phyloP scores from a whole-genome alignment of 768 basidiomycete genomes.

The Porphyrellus cyaneotinctus region DNA sequence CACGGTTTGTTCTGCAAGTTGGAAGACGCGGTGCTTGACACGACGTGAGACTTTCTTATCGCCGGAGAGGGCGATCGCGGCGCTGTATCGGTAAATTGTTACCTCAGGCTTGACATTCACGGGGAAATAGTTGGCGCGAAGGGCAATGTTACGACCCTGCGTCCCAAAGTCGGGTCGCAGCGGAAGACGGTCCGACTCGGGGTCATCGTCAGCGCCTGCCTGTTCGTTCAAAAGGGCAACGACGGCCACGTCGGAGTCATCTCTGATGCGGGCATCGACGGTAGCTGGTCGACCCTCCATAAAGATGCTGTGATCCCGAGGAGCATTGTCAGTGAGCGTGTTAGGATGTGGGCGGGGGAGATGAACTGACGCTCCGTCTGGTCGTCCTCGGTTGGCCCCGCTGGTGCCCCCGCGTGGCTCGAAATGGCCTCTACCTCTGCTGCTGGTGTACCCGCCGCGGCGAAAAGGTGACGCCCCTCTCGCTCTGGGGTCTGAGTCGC shows the following conservation, averaged over 20 bases:
- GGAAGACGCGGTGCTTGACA: slow-evolving; percentile 41
- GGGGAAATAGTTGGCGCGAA: slow-evolving; percentile 51
- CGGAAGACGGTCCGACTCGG: slow-evolving; percentile 30
- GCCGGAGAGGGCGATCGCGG: slow-evolving; percentile 23
- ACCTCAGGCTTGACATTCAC: slow-evolving; percentile 32
- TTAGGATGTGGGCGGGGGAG: background rate
- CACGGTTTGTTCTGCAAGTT: slow-evolving; percentile 39
- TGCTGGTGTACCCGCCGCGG: slow-evolving; percentile 5
- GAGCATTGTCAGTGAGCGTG: background rate
- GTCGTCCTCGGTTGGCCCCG: slow-evolving; percentile 6
- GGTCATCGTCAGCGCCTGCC: slow-evolving; percentile 5
- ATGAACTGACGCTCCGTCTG: slow-evolving; percentile 18
- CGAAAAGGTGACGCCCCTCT: background rate
- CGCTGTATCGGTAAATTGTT: slow-evolving; percentile 39
- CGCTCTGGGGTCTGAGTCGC: background rate
- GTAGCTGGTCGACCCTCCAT: slow-evolving; percentile 35
- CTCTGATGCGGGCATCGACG: slow-evolving; percentile 51
- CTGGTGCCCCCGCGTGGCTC: slow-evolving; percentile 20
- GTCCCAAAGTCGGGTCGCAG: slow-evolving; percentile 44
- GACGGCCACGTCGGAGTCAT: slow-evolving; percentile 37
- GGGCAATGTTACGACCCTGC: slow-evolving; percentile 34
- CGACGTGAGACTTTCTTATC: slow-evolving; percentile 27
- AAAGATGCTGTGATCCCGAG: slow-evolving; percentile 25
- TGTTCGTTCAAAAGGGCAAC: slow-evolving; percentile 28
- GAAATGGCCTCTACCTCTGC: slow-evolving; percentile 8